phyloP scores from a whole-genome alignment of 208 protist genomes.

The Herpetomonas samuelpessoai region DNA sequence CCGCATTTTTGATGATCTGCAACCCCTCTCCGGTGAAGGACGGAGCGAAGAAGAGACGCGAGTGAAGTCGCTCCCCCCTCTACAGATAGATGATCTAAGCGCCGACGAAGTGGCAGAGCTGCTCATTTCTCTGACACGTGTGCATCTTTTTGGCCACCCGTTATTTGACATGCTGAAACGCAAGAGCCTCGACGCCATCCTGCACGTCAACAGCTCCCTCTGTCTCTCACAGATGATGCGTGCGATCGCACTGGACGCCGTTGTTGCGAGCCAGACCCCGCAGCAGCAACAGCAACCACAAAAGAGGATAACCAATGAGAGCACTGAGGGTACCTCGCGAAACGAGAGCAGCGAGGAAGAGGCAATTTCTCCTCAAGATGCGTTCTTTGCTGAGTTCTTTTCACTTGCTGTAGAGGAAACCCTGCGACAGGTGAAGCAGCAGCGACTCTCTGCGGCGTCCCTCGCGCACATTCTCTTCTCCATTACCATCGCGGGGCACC shows the following conservation, averaged over 20 bases:
- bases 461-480: constrained; percentile 67
- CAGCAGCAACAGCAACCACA: too few relatives aligned
- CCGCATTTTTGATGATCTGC: neutral
- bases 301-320: too few relatives aligned
- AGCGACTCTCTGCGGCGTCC: constrained; percentile 56
- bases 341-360: too few relatives aligned
- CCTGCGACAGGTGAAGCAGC: constrained; percentile 29
- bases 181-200: neutral
- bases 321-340: too few relatives aligned
- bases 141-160: neutral
- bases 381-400: neutral
- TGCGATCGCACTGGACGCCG: neutral
- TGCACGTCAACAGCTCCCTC: neutral
- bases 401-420: neutral
- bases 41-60: neutral
- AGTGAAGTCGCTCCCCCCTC: too few relatives aligned
- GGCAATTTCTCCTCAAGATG: too few relatives aligned
- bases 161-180: neutral
- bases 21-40: neutral
- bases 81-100: too few relatives aligned
- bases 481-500: constrained; percentile 56
- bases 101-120: constrained; percentile 57
- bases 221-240: constrained; percentile 1
- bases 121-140: constrained; percentile 59
- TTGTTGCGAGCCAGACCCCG: neutral